phyloP scores from a whole-genome alignment of 805 yeast species.

The Kodamaea kaohsiungensis region DNA sequence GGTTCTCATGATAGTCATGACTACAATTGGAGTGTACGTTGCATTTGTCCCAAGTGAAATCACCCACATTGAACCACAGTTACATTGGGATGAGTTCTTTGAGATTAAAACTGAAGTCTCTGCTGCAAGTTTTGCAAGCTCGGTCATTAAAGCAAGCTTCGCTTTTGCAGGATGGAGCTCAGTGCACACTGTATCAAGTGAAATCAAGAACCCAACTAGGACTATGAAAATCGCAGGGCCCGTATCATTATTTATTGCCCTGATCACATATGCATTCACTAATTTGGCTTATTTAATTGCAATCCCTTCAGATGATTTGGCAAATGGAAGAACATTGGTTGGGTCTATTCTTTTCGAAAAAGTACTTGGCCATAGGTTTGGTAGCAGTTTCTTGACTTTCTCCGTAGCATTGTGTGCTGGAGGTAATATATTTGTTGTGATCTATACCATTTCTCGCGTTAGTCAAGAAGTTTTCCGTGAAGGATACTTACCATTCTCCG shows the following conservation, averaged over 20 bases:
- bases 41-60: conserved; percentile 43
- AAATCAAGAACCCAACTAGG: conserved; percentile 56
- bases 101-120: conserved; percentile 34
- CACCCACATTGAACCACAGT: conserved; percentile 46
- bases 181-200: conserved; percentile 62
- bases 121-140: conserved; percentile 50
- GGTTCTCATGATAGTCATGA: conserved; percentile 52
- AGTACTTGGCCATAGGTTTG: conserved; percentile 53
- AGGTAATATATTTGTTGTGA: conserved; percentile 62
- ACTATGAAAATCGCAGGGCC: conserved; percentile 67
- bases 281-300: conserved; percentile 59
- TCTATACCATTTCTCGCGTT: conserved; percentile 59
- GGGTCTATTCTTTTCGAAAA: conserved; percentile 61
- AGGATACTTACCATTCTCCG: conserved; percentile 58
- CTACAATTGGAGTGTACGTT: conserved; percentile 59
- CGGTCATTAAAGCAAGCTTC: conserved; percentile 58
- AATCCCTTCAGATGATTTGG: conserved; percentile 54
- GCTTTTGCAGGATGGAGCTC: conserved; percentile 65
- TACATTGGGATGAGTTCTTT: conserved; percentile 34
- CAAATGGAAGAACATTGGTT: conserved; percentile 55
- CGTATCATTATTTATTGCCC: conserved; percentile 46
- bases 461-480: conserved; percentile 67
- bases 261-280: conserved; percentile 50
- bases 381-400: conserved; percentile 54
- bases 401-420: conserved; percentile 62